These are phyloP conservation scores for Dothiorella sarmentorum DNA, from an alignment of 2,329 filamentous ascomycete genomes.

Conservation along the genomic window DNA sequence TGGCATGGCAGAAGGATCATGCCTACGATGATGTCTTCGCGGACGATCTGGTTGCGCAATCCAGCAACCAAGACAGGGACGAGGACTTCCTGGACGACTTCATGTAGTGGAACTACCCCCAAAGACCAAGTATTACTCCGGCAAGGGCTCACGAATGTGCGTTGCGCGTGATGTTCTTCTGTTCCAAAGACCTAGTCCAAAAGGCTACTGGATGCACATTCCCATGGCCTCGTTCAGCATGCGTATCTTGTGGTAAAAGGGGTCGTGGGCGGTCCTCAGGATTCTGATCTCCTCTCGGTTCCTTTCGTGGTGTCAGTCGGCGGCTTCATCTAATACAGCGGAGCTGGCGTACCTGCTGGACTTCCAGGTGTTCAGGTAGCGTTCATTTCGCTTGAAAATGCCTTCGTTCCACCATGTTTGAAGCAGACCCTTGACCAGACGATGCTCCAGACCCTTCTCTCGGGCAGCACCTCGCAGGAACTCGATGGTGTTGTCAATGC, in stretches of 20 bases:
- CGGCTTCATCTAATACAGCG: no score
- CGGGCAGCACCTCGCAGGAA: constrained; percentile 65
- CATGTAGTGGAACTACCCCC: constrained; percentile 51
- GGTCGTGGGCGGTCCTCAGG: constrained; percentile 47
- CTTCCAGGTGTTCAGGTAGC: constrained; percentile 3
- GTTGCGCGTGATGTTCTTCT: neutral
- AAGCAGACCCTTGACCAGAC: constrained; percentile 66
- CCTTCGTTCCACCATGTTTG: constrained; percentile 45
- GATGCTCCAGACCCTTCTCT: constrained; percentile 67
- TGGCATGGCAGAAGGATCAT: constrained; percentile 96
- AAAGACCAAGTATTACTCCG: neutral
- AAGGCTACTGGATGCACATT: constrained; percentile 46
- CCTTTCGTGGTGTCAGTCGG: neutral
- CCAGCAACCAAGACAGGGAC: constrained; percentile 81
- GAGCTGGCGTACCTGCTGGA: neutral
- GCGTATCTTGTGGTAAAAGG: constrained; percentile 66
- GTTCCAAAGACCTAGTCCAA: neutral
- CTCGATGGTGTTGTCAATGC: constrained; percentile 62
- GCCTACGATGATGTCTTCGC: constrained; percentile 91
- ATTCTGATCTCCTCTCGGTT: neutral
- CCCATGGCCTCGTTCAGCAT: constrained; percentile 75
- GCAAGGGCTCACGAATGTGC: neutral
- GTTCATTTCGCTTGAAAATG: constrained; percentile 1
- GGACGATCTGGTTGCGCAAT: constrained; percentile 71
- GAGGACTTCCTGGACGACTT: constrained; percentile 86